Evolutionary conservation across 805 yeast genomes (phyloP).

Genomic region (Nakazawaea anatomiae): DNA sequence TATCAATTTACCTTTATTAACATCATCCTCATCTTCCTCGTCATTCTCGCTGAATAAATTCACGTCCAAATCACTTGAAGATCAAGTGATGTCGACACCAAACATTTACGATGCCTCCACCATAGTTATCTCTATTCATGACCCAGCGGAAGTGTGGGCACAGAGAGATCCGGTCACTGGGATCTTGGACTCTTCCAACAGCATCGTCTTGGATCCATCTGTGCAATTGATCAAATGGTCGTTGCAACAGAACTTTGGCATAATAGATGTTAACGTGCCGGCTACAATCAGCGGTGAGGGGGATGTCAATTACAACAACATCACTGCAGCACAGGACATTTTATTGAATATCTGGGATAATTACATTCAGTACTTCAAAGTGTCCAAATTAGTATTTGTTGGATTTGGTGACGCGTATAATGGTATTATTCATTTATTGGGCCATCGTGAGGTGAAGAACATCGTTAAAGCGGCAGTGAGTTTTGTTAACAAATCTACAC

Average conservation of each 20-base stretch:
- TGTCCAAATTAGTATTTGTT: slow-evolving; percentile 66
- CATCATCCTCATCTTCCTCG: neutral
- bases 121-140: slow-evolving; percentile 72
- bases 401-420: slow-evolving; percentile 90
- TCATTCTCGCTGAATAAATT: slow-evolving; percentile 19
- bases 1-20: slow-evolving; percentile 50
- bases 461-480: slow-evolving; percentile 64
- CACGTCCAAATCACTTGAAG: slow-evolving; percentile 47
- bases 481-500: slow-evolving; percentile 59
- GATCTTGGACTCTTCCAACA: slow-evolving; percentile 61
- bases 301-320: slow-evolving; percentile 52
- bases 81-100: slow-evolving; percentile 66
- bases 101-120: slow-evolving; percentile 59
- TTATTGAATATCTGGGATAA: slow-evolving; percentile 86
- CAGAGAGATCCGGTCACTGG: slow-evolving; percentile 77
- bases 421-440: slow-evolving; percentile 80
- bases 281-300: slow-evolving; percentile 39
- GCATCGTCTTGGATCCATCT: slow-evolving; percentile 74
- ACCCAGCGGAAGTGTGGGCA: slow-evolving; percentile 92
- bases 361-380: slow-evolving; percentile 69
- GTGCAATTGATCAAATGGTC: slow-evolving; percentile 68
- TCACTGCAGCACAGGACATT: slow-evolving; percentile 70
- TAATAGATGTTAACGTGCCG: slow-evolving; percentile 81
- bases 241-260: slow-evolving; percentile 52
- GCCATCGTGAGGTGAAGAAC: slow-evolving; percentile 69